These are phyloP conservation scores for Geranomyces michiganensis DNA, from an alignment of 192 early-diverging fungal species.

Conservation along the genomic window DNA sequence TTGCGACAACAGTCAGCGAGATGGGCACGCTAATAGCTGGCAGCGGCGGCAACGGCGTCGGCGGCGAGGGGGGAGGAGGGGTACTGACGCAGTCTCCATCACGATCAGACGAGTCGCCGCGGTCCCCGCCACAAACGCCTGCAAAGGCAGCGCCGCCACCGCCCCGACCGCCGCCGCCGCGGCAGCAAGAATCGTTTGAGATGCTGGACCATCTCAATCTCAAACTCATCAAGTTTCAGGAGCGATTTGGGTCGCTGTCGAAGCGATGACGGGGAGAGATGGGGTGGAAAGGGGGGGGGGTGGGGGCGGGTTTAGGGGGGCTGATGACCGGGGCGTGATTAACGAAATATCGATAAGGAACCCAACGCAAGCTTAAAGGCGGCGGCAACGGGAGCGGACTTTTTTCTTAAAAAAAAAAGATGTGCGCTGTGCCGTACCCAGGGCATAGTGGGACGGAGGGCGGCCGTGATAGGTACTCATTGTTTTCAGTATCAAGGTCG, in stretches of 20 bases:
- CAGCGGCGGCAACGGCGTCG: background rate
- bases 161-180: background rate
- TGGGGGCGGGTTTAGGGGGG: too few species aligned
- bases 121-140: background rate
- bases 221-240: slow-evolving; percentile 37
- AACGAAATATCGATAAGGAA: too few species aligned
- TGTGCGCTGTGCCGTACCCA: too few species aligned
- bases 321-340: too few species aligned
- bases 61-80: background rate
- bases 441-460: too few species aligned
- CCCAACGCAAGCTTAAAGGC: too few species aligned
- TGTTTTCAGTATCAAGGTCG: too few species aligned
- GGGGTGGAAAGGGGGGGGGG: too few species aligned
- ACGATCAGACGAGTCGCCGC: background rate
- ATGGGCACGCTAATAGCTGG: too few species aligned
- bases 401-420: too few species aligned
- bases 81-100: background rate
- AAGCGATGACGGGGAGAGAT: background rate
- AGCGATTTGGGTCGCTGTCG: slow-evolving; percentile 32
- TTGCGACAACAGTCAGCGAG: background rate
- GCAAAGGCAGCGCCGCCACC: background rate
- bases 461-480: too few species aligned
- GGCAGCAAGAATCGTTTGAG: slow-evolving; percentile 27
- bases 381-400: too few species aligned
- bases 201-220: slow-evolving; percentile 37